A percentile compares a stretch with the other conserved stretches of the same genome.
phyloP scores from a whole-genome alignment of 306 rosid genomes.

The Pterocarpus macrocarpus region DNA sequence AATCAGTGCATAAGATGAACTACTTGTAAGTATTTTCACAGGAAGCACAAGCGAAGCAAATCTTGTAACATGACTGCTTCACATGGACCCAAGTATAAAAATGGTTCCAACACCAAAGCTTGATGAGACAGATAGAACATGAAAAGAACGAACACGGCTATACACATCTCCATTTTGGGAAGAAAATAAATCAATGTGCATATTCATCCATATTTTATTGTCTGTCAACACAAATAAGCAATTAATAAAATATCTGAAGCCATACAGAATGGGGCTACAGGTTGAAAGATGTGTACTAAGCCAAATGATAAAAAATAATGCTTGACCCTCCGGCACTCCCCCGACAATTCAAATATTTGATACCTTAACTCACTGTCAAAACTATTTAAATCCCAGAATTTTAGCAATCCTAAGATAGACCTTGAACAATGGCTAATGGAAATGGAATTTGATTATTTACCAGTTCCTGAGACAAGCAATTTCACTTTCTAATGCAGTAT shows the following conservation, averaged over 20 bases:
- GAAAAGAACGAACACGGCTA: slow-evolving; percentile 29
- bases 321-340: slow-evolving; percentile 6
- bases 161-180: slow-evolving; percentile 7
- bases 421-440: background rate
- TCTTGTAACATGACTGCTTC: slow-evolving; percentile 32
- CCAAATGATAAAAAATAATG: slow-evolving; percentile 34
- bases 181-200: background rate
- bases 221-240: slow-evolving; percentile 11
- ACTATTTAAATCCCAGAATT: background rate
- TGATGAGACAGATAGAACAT: background rate
- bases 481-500: background rate
- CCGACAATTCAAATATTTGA: slow-evolving; percentile 5
- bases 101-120: slow-evolving; percentile 32
- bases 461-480: background rate
- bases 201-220: slow-evolving; percentile 33
- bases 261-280: slow-evolving; percentile 18
- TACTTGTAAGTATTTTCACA: slow-evolving; percentile 22
- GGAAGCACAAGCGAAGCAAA: slow-evolving; percentile 14
- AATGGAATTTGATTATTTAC: background rate
- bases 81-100: slow-evolving; percentile 16
- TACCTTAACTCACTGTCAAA: background rate
- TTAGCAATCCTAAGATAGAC: slow-evolving; percentile 1
- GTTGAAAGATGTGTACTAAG: slow-evolving; percentile 16
- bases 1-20: slow-evolving; percentile 37
- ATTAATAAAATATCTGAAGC: background rate